Conservation (phyloP, 2,329 filamentous ascomycete genomes). For the Canariomyces notabilis region DNA sequence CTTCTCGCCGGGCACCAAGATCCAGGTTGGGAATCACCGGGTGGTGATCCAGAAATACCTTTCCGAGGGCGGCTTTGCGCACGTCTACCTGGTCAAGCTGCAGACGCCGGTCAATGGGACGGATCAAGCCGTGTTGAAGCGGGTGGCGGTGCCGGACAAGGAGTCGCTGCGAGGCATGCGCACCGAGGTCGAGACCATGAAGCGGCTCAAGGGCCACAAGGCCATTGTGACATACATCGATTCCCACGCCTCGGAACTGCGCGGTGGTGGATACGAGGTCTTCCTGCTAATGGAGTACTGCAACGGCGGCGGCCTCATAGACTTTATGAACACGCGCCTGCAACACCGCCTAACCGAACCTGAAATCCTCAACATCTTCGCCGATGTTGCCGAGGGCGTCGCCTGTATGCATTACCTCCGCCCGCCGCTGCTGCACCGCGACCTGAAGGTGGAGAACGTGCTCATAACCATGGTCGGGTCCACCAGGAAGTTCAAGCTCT, state of each 20-base stretch:
- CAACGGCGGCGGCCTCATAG: slow-evolving; percentile 88
- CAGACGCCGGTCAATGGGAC: slow-evolving; percentile 71
- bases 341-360: slow-evolving; percentile 96
- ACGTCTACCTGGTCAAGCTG: slow-evolving; percentile 93
- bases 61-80: slow-evolving; percentile 95
- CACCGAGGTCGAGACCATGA: slow-evolving; percentile 99
- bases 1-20: slow-evolving; percentile 90
- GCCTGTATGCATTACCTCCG: slow-evolving; percentile 99
- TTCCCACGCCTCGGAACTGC: slow-evolving; percentile 91
- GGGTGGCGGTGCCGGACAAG: slow-evolving; percentile 95
- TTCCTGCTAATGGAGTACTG: slow-evolving; percentile 99
- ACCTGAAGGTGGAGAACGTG: slow-evolving; percentile 97
- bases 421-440: slow-evolving; percentile 84
- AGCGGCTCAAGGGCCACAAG: slow-evolving; percentile 93
- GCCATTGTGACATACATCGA: slow-evolving; percentile 98
- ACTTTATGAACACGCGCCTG: slow-evolving; percentile 98
- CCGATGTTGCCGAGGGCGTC: slow-evolving; percentile 90
- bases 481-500: slow-evolving; percentile 84
- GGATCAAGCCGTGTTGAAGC: slow-evolving; percentile 81
- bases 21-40: slow-evolving; percentile 87
- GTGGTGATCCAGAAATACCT: slow-evolving; percentile 96
- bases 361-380: slow-evolving; percentile 95
- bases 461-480: slow-evolving; percentile 68
- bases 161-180: slow-evolving; percentile 92
- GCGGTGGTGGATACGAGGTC: slow-evolving; percentile 92